Evolutionary conservation across 495 filamentous ascomycete species (phyloP).

Genomic region (Tuber microsphaerosporum): DNA sequence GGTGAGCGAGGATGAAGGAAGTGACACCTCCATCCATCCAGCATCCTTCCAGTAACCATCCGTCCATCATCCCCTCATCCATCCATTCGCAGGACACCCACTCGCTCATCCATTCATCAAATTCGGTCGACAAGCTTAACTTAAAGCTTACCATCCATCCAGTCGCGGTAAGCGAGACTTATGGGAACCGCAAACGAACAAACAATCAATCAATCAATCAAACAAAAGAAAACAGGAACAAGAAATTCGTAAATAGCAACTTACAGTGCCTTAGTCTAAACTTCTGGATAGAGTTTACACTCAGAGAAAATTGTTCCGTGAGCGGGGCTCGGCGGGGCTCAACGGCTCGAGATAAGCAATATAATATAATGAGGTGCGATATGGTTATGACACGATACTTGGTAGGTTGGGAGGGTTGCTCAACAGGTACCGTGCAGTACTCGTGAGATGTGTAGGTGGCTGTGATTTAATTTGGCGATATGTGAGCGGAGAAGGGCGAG

Average conservation of each 20-base stretch:
- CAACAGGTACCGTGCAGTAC: no score
- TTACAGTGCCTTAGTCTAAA: not conserved
- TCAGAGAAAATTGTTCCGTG: not conserved
- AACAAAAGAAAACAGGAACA: not conserved
- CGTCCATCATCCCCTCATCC: not conserved
- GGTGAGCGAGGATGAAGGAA: not conserved
- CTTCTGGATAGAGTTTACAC: not conserved
- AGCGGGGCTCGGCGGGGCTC: not conserved
- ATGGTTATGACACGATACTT: not conserved
- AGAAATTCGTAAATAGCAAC: not conserved
- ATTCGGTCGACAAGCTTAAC: no score
- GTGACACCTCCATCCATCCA: not conserved
- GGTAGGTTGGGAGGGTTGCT: not conserved
- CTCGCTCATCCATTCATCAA: no score
- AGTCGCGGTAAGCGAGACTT: no score
- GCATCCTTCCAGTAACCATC: not conserved
- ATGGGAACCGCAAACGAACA: not conserved
- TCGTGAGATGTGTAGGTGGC: not conserved
- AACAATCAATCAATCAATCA: not conserved
- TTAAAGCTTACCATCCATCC: no score
- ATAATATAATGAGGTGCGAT: not conserved
- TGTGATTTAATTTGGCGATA: not conserved
- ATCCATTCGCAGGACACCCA: no score
- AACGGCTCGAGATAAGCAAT: not conserved
- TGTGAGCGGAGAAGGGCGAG: not conserved